A percentile compares a stretch with the other conserved stretches of the same genome.
Conservation (phyloP, 371 early-diverging fungal species). For the Mucor ambiguus region DNA sequence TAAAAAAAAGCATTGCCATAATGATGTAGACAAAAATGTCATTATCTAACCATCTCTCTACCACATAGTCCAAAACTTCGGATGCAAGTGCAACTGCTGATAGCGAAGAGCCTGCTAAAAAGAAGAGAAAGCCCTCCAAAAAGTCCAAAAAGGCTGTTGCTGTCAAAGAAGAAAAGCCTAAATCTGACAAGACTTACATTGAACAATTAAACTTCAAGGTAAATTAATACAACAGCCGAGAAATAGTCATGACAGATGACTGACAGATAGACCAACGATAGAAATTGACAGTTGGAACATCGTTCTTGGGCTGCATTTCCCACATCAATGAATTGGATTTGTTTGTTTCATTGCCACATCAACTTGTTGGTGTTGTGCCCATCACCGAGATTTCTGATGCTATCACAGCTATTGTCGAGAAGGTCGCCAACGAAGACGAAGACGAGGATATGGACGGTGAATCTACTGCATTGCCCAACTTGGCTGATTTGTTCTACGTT, state of each 20-base stretch:
- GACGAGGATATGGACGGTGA: slow-evolving; percentile 41
- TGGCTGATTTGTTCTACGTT: slow-evolving; percentile 60
- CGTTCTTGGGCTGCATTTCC: slow-evolving; percentile 77
- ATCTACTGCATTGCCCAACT: slow-evolving; percentile 53
- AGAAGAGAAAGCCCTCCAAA: slow-evolving; percentile 53
- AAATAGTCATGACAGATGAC: background rate
- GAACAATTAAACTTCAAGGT: slow-evolving; percentile 67
- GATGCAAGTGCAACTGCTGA: slow-evolving; percentile 2
- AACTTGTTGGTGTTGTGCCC: slow-evolving; percentile 74
- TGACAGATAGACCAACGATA: slow-evolving; percentile 15
- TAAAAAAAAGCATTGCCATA: background rate
- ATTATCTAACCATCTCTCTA: background rate
- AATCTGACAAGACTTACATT: slow-evolving; percentile 49
- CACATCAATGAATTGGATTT: slow-evolving; percentile 82
- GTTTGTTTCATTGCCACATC: slow-evolving; percentile 77
- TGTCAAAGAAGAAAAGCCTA: slow-evolving; percentile 39
- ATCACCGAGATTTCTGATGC: slow-evolving; percentile 79
- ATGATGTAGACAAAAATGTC: too few relatives aligned
- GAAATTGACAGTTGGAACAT: slow-evolving; percentile 74
- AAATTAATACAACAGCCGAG: slow-evolving; percentile 51
- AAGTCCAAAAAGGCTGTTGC: slow-evolving; percentile 24
- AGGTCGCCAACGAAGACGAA: slow-evolving; percentile 62
- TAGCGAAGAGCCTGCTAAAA: slow-evolving; percentile 50
- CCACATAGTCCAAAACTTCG: slow-evolving; percentile 18
- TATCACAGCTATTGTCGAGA: slow-evolving; percentile 65